These are phyloP conservation scores for Groenewaldozyma auringiensis DNA, from an alignment of 1,139 yeast genomes.

Conservation along the genomic window DNA sequence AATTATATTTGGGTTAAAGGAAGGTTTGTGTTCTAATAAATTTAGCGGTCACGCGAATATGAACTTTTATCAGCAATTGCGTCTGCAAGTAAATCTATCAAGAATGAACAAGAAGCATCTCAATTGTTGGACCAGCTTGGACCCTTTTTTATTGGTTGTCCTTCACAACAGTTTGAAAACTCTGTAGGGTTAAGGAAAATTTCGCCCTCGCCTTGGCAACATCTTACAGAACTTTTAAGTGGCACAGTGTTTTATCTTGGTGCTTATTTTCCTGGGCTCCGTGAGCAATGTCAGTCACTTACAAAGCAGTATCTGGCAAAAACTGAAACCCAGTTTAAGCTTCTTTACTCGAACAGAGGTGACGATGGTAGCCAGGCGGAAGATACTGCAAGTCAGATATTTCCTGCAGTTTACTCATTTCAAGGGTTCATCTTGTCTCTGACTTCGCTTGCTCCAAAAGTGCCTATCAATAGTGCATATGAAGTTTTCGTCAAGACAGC, in stretches of 20 bases:
- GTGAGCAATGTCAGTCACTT: conserved; percentile 31
- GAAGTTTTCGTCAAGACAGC: not conserved
- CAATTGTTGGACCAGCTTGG: conserved; percentile 47
- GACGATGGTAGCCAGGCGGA: not conserved
- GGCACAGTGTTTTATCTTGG: conserved; percentile 31
- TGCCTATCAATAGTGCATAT: conserved; percentile 8
- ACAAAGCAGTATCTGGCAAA: conserved; percentile 31
- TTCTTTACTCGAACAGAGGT: conserved; percentile 3
- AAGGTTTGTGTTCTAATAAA: conserved; percentile 24
- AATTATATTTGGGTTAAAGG: conserved; percentile 21
- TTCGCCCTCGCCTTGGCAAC: conserved; percentile 41
- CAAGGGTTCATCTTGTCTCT: conserved; percentile 33
- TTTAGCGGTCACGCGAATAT: conserved; percentile 45
- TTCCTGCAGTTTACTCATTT: conserved; percentile 32
- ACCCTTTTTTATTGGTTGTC: conserved; percentile 52
- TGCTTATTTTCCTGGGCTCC: conserved; percentile 36
- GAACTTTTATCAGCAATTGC: conserved; percentile 67
- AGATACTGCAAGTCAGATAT: conserved; percentile 29
- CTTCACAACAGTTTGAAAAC: conserved; percentile 44
- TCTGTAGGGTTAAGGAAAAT: conserved; percentile 39
- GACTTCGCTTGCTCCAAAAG: conserved; percentile 7
- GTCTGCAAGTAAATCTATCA: conserved; percentile 41
- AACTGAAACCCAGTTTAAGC: conserved; percentile 30
- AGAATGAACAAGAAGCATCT: conserved; percentile 43
- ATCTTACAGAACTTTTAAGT: conserved; percentile 35